These are phyloP conservation scores for Neurospora sp. DNA, from an alignment of 2,329 filamentous ascomycete genomes.

Conservation along the genomic window DNA sequence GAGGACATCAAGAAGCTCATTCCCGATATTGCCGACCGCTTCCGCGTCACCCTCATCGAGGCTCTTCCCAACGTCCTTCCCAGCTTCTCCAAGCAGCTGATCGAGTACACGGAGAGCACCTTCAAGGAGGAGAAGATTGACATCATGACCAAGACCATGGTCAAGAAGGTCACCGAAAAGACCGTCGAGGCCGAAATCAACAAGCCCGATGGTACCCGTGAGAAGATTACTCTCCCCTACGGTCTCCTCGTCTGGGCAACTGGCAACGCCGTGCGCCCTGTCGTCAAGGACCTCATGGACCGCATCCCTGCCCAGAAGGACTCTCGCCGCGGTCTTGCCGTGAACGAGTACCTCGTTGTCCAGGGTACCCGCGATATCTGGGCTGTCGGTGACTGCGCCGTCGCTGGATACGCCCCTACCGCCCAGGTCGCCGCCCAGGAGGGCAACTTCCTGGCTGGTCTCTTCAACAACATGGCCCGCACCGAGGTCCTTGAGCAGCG, in stretches of 20 bases:
- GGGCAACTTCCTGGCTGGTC: conserved; percentile 82
- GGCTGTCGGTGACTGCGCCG: conserved; percentile 94
- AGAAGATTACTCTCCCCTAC: conserved; percentile 74
- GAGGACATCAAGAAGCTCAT: conserved; percentile 97
- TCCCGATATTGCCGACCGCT: conserved; percentile 86
- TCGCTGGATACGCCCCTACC: conserved; percentile 94
- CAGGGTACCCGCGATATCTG: conserved; percentile 96
- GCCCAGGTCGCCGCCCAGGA: conserved; percentile 96
- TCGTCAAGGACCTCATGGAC: conserved; percentile 84
- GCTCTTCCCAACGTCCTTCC: conserved; percentile 92
- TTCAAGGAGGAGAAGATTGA: conserved; percentile 98
- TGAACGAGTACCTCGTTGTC: conserved; percentile 98
- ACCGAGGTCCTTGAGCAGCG: conserved; percentile 72
- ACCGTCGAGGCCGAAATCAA: conserved; percentile 83
- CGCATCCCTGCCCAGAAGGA: conserved; percentile 93
- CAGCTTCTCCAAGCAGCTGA: conserved; percentile 97
- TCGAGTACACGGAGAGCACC: conserved; percentile 98
- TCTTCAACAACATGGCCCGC: conserved; percentile 99
- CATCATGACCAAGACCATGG: conserved; percentile 97
- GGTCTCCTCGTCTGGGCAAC: conserved; percentile 97
- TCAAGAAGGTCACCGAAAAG: conserved; percentile 92
- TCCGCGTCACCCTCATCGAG: conserved; percentile 96
- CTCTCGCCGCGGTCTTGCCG: conserved; percentile 85
- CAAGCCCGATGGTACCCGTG: conserved; percentile 75
- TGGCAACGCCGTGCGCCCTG: conserved; percentile 81